Evolutionary conservation across 2,329 filamentous ascomycete species (phyloP).

Genomic region (Nemania serpens): DNA sequence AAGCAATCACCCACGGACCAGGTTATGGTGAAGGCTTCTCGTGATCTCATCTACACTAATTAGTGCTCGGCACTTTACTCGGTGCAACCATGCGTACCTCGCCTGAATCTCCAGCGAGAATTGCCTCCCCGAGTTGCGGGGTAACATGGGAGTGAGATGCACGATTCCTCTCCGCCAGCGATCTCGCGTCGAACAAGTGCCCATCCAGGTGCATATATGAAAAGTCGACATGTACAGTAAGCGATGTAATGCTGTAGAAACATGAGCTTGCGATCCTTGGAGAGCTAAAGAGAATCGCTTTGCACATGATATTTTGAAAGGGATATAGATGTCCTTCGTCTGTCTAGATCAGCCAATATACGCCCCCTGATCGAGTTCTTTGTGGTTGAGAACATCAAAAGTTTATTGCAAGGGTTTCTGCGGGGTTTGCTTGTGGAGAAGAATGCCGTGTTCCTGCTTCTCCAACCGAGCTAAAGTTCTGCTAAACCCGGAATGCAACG

Average conservation of each 20-base stretch:
- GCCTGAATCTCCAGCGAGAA: conserved; percentile 15
- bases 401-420: neutral
- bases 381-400: neutral
- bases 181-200: no score
- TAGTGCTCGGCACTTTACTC: neutral
- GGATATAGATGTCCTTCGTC: no score
- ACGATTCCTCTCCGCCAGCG: no score
- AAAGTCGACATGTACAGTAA: no score
- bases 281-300: neutral
- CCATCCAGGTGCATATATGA: no score
- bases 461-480: conserved; percentile 3
- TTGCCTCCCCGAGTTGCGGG: conserved; percentile 16
- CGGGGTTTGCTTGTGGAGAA: conserved; percentile 13
- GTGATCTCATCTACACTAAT: neutral
- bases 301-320: neutral
- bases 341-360: neutral
- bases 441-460: neutral
- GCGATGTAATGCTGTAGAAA: no score
- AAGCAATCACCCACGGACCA: neutral
- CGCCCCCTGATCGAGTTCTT: neutral
- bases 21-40: neutral
- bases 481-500: neutral
- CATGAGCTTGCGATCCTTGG: no score
- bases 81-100: conserved; percentile 3
- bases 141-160: neutral